Base-by-base conservation (phyloP, 371 early-diverging fungal genomes). In the Actinomortierella wolfii region DNA sequence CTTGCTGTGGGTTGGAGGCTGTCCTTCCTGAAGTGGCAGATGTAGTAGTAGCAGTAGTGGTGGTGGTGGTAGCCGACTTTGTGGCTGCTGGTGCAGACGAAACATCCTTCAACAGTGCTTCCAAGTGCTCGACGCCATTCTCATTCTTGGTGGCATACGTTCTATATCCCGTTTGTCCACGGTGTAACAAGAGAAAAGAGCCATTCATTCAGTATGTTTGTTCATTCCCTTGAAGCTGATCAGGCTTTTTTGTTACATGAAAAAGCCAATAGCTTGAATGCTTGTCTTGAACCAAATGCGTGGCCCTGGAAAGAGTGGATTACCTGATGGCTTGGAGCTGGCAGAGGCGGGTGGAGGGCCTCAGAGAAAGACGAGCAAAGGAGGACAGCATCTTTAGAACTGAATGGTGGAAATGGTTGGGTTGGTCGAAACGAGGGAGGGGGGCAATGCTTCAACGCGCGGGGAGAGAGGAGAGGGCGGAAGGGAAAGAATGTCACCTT, bases 61-160 rank as follows among this genome's bases (percentile, higher is more conserved):
- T 51, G n/a, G n/a, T 51, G 15, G 11, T 28, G 28, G n/a, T 26
- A 24, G 63, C 45, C 13, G 51, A 39, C 25, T 42, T 11, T 28
- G 41, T 39, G 56, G 57, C n/a, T 44, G 61, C 15, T 43, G 47
- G 43, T 25, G 50, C 42, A 15, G 56, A 56, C 39, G 61, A 61
- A 20, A 69, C 53, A 56, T 64, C 59, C 53, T 55, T 53, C 56
- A 69, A 51, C n/a, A 69, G 57, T 21, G 71, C 54, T 51, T 60
- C 61, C 25, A 61, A n/a, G 24, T 55, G 57, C 25, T 61, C 68
- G 2, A 56, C 9, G 45, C 56, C 55, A 51, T 43, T 53, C 3
- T 57, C 47, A 21, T 23, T 57, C 23, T 47, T 59, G 18, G 56
- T 48, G 55, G 25, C 51, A 25, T 39, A 41, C 20, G 21, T 58